These are phyloP conservation scores for Heliophila coronopifolia DNA, from an alignment of 441 rosid genomes.

Conservation along the genomic window DNA sequence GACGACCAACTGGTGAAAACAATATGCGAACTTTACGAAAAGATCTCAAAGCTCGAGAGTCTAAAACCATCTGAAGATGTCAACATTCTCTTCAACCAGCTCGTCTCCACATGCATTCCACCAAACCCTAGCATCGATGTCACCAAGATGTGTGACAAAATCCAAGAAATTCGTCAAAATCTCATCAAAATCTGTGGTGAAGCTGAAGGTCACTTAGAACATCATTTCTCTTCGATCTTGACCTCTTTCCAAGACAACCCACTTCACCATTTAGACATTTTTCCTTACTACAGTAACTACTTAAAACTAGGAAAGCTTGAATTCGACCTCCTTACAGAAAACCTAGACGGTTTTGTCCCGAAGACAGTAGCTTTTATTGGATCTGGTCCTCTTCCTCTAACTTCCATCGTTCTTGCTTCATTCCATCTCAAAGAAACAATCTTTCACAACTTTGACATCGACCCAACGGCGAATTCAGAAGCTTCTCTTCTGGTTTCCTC, in stretches of 20 bases:
- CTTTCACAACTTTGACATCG: conserved; percentile 77
- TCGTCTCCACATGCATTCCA: conserved; percentile 69
- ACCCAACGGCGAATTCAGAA: conserved; percentile 54
- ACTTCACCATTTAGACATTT: conserved; percentile 47
- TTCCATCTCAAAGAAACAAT: conserved; percentile 46
- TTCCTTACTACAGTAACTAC: conserved; percentile 73
- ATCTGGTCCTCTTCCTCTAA: conserved; percentile 85
- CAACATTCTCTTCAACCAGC: conserved; percentile 74
- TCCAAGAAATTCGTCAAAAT: conserved; percentile 56
- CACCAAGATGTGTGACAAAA: conserved; percentile 37
- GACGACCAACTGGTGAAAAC: conserved; percentile 49
- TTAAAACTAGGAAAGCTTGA: conserved; percentile 70
- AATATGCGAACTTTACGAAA: conserved; percentile 45
- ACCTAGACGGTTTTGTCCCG: conserved; percentile 36
- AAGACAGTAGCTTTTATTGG: conserved; percentile 64
- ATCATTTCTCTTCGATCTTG: conserved; percentile 56
- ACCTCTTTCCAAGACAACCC: conserved; percentile 54
- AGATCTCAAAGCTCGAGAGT: conserved; percentile 60
- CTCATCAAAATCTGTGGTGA: conserved; percentile 63
- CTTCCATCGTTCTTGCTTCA: conserved; percentile 69
- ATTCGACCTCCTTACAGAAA: conserved; percentile 45
- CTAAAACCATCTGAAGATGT: conserved; percentile 75
- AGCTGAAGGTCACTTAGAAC: conserved; percentile 66
- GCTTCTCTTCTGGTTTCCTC: conserved; percentile 47
- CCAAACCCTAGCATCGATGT: conserved; percentile 57